Conservation (phyloP, 2,329 filamentous ascomycete genomes). For the Exophiala oligosperma region DNA sequence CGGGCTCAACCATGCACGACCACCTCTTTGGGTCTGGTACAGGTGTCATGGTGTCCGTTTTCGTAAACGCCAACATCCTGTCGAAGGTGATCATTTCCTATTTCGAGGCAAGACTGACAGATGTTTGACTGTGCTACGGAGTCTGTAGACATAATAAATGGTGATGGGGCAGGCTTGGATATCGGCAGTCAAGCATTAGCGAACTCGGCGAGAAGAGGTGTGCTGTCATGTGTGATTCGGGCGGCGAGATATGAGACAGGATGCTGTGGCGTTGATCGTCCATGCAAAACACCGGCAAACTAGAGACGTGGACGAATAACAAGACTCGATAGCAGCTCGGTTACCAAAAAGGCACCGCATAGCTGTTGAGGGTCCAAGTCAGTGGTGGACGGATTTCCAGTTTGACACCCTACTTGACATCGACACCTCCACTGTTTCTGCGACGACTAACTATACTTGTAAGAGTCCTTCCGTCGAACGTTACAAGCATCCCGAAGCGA, state of each 20-base stretch:
- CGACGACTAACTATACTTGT: no score
- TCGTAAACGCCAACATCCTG: neutral
- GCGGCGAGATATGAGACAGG: neutral
- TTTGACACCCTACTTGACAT: neutral
- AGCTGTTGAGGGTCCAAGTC: neutral
- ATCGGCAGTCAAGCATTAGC: neutral
- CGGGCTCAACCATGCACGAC: neutral
- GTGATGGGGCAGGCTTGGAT: no score
- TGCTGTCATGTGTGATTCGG: neutral
- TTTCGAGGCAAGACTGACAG: neutral
- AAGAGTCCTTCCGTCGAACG: no score
- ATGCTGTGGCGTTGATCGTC: neutral
- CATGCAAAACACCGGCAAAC: neutral
- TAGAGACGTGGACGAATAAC: neutral
- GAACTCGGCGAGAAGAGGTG: neutral
- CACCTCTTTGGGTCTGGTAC: neutral
- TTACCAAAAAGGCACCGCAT: neutral
- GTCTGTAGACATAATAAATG: no score
- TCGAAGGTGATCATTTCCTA: neutral
- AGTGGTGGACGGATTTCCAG: neutral
- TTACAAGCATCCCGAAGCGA: neutral
- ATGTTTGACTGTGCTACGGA: neutral
- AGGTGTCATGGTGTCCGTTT: neutral
- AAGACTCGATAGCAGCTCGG: neutral
- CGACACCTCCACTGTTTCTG: neutral